These are phyloP conservation scores for Margaritispora aquatica DNA, from an alignment of 495 filamentous ascomycete genomes.

Conservation along the genomic window DNA sequence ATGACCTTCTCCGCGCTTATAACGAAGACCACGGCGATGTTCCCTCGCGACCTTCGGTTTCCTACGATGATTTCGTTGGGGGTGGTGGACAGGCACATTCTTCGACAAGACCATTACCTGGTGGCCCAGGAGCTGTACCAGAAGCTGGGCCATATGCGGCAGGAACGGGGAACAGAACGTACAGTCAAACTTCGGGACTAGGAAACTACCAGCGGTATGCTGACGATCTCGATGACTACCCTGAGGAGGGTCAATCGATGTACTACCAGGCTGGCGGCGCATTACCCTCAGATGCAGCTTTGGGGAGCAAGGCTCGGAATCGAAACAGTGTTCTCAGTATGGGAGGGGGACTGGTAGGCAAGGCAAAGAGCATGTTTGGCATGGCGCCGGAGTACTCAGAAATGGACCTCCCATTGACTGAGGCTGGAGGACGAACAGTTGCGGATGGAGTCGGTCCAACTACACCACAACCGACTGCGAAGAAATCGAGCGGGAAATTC, in stretches of 20 bases:
- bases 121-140: conserved; percentile 35
- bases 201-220: conserved; percentile 89
- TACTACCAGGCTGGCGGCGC: conserved; percentile 51
- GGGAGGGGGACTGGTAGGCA: conserved; percentile 80
- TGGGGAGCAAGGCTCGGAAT: conserved; percentile 54
- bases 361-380: conserved; percentile 82
- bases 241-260: conserved; percentile 67
- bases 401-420: conserved; percentile 95
- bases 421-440: conserved; percentile 43
- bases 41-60: conserved; percentile 73
- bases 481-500: conserved; percentile 68
- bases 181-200: conserved; percentile 79
- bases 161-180: conserved; percentile 38
- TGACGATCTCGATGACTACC: conserved; percentile 69
- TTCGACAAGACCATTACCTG: conserved; percentile 42
- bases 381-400: conserved; percentile 92
- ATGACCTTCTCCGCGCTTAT: conserved; percentile 65
- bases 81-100: conserved; percentile 32
- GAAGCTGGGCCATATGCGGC: conserved; percentile 39
- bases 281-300: conserved; percentile 35
- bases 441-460: conserved; percentile 25
- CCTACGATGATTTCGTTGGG: conserved; percentile 94
- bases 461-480: conserved; percentile 32
- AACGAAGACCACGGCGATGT: conserved; percentile 57
- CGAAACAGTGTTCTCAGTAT: conserved; percentile 82